These are phyloP conservation scores for Aspergillus novoparasiticus DNA, from an alignment of 2,329 filamentous ascomycete species.

Conservation along the genomic window DNA sequence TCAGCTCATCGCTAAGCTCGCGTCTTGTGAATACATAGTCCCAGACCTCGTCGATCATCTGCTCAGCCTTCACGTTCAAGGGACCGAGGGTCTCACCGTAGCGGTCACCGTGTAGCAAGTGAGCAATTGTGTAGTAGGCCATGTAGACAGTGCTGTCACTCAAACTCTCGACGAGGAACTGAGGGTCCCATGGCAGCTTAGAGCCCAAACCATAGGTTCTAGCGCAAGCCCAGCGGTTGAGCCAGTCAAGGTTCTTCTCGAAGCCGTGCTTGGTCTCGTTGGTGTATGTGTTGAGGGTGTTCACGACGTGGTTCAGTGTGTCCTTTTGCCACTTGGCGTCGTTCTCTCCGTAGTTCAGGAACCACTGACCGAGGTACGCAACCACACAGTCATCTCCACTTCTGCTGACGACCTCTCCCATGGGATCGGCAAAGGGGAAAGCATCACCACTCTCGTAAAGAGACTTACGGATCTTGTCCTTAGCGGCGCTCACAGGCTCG, in stretches of 20 bases:
- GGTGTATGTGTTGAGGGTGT: conserved; percentile 78
- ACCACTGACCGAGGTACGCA: conserved; percentile 95
- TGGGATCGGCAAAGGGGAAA: conserved; percentile 92
- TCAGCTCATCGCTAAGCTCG: conserved; percentile 67
- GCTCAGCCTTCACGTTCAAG: conserved; percentile 72
- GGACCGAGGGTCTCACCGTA: conserved; percentile 75
- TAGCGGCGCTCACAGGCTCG: conserved; percentile 81
- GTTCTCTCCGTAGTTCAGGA: conserved; percentile 92
- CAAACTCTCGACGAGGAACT: conserved; percentile 89
- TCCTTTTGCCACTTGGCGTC: conserved; percentile 75
- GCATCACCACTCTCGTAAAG: conserved; percentile 77
- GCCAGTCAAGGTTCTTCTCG: conserved; percentile 83
- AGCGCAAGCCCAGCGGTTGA: conserved; percentile 94
- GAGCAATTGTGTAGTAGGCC: conserved; percentile 64
- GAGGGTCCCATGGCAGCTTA: conserved; percentile 89
- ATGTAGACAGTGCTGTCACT: conserved; percentile 88
- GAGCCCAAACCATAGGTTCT: conserved; percentile 90
- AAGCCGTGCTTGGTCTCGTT: conserved; percentile 77
- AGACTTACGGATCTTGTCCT: conserved; percentile 78
- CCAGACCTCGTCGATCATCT: conserved; percentile 95
- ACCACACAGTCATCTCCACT: conserved; percentile 93
- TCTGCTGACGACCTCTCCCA: conserved; percentile 83
- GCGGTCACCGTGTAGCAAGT: conserved; percentile 76
- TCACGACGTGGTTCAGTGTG: conserved; percentile 72
- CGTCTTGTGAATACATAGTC: conserved; percentile 88